Evolutionary conservation across 164 flowering plant genomes (phyloP).

Genomic region (Magnolia changhungtana): DNA sequence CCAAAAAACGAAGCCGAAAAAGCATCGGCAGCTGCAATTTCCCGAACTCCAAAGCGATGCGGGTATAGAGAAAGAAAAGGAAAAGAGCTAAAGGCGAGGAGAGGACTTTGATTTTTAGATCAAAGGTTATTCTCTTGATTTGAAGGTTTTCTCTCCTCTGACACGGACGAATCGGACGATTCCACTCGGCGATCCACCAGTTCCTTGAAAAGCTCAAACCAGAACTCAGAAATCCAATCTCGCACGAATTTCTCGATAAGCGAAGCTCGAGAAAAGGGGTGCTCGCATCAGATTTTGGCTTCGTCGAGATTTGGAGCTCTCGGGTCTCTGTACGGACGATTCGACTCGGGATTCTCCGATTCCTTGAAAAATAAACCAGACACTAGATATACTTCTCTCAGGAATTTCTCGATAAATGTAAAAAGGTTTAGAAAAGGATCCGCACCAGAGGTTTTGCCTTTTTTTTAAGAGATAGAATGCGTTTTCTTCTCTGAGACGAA

Average conservation of each 20-base stretch:
- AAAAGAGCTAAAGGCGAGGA: not conserved
- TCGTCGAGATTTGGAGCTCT: not conserved
- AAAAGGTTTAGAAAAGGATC: not conserved
- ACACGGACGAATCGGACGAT: conserved; percentile 4
- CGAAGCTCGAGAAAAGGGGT: too few species aligned
- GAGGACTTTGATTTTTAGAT: too few species aligned
- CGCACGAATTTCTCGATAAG: too few species aligned
- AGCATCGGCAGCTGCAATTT: conserved; percentile 2
- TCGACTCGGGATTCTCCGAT: not conserved
- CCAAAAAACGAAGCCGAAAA: conserved; percentile 6
- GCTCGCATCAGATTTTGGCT: not conserved
- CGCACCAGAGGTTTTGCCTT: not conserved
- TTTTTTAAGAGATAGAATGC: not conserved
- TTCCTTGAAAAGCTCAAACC: not conserved
- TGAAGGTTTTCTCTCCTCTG: not conserved
- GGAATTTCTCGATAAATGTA: not conserved
- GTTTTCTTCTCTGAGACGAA: not conserved
- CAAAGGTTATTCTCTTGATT: not conserved
- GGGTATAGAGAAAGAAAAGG: not conserved
- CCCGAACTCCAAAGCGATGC: conserved; percentile 5
- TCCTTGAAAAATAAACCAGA: not conserved
- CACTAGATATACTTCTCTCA: not conserved
- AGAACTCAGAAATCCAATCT: not conserved
- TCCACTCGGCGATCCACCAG: conserved; percentile 2
- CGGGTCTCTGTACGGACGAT: not conserved